A percentile compares a stretch with the other conserved stretches of the same genome.
phyloP scores from a whole-genome alignment of 805 yeast species.

The Metschnikowia colocasiae region DNA sequence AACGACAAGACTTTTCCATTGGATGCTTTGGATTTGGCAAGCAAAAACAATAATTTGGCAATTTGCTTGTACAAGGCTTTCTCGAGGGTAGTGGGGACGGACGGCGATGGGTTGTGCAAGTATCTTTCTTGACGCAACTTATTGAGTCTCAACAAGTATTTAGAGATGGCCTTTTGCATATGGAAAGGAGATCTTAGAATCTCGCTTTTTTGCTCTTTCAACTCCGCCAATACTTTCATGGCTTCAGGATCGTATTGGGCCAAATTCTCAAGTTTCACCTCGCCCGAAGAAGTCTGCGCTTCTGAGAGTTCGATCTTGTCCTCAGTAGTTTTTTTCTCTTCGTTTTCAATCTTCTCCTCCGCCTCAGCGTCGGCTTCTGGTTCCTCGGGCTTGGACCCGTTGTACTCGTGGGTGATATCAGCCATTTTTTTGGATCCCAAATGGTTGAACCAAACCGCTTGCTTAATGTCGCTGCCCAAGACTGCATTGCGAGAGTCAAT shows the following conservation, averaged over 20 bases:
- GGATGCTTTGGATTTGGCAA: slow-evolving; percentile 30
- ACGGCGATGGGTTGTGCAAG: slow-evolving; percentile 26
- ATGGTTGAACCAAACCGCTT: slow-evolving; percentile 38
- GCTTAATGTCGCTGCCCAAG: slow-evolving; percentile 29
- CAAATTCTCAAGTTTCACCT: slow-evolving; percentile 30
- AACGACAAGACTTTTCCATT: slow-evolving; percentile 25
- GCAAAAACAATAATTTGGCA: slow-evolving; percentile 27
- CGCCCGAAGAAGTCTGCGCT: slow-evolving; percentile 2
- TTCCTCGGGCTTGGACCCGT: slow-evolving; percentile 7
- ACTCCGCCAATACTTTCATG: slow-evolving; percentile 20
- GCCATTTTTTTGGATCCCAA: slow-evolving; percentile 33
- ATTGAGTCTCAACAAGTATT: slow-evolving; percentile 31
- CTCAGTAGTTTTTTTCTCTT: not conserved
- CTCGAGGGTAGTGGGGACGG: slow-evolving; percentile 27
- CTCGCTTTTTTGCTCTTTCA: slow-evolving; percentile 24
- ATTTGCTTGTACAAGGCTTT: slow-evolving; percentile 28
- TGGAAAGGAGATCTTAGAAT: slow-evolving; percentile 26
- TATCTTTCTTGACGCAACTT: slow-evolving; percentile 40
- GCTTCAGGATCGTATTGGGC: slow-evolving; percentile 36
- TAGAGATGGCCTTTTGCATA: slow-evolving; percentile 35
- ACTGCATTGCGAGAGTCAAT: slow-evolving; percentile 33
- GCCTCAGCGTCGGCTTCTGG: slow-evolving; percentile 8
- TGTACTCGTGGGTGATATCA: slow-evolving; percentile 19
- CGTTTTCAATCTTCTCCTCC: not conserved
- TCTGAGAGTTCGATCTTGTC: slow-evolving; percentile 10